Evolutionary conservation across 2,329 filamentous ascomycete species (phyloP).

Genomic region (Fusarium stilboides): DNA sequence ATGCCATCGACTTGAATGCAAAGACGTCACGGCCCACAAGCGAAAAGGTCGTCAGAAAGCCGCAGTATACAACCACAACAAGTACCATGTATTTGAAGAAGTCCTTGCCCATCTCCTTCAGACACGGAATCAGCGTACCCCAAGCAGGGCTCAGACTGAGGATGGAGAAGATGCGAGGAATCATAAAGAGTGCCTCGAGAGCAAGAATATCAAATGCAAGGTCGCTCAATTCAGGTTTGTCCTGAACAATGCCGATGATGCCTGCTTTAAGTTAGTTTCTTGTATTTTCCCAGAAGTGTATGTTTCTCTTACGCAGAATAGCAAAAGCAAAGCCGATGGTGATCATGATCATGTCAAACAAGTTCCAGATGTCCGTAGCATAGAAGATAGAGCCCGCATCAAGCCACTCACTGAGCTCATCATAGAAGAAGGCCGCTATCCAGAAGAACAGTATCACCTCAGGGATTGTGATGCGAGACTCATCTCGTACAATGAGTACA

Average conservation of each 20-base stretch:
- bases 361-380: conserved; percentile 84
- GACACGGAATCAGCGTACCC: conserved; percentile 88
- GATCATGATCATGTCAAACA: conserved; percentile 82
- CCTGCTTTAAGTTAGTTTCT: conserved; percentile 46
- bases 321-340: conserved; percentile 80
- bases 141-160: conserved; percentile 91
- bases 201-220: conserved; percentile 91
- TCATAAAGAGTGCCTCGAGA: conserved; percentile 89
- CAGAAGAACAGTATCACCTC: conserved; percentile 87
- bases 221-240: conserved; percentile 76
- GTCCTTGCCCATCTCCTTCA: conserved; percentile 95
- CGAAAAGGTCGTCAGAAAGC: conserved; percentile 90
- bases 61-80: conserved; percentile 85
- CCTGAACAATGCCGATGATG: conserved; percentile 59
- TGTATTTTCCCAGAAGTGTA: fast-evolving
- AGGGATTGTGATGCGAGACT: conserved; percentile 74
- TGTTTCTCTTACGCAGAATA: conserved; percentile 72
- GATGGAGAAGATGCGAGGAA: conserved; percentile 89
- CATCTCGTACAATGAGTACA: conserved; percentile 83
- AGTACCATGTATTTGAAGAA: conserved; percentile 88
- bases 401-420: conserved; percentile 86
- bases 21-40: conserved; percentile 81
- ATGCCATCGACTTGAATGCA: conserved; percentile 77
- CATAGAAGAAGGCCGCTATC: conserved; percentile 89
- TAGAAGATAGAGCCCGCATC: conserved; percentile 92